Base-by-base conservation (phyloP, 2,329 filamentous ascomycete species). In the Neonectria coccinea region DNA sequence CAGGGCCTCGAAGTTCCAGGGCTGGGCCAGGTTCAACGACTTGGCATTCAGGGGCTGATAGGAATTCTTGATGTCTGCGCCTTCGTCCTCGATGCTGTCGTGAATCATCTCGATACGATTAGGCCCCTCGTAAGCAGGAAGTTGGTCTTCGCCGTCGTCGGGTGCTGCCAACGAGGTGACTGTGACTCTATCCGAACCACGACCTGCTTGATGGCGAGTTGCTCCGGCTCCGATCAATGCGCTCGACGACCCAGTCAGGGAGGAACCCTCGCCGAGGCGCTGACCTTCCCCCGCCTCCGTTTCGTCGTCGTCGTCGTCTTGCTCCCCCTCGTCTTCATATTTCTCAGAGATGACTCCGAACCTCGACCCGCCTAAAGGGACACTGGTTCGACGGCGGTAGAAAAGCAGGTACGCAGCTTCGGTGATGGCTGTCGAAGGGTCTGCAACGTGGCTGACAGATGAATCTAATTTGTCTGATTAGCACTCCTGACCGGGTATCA, bases 171-270 rank as follows among this genome's bases (percentile, higher is more conserved):
- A 67, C 51, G 72, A 69, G 56, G 74, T 75, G 58, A 74, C 71
- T 18, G 71, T 75, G 68, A 75, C 76, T 70, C 74, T 83, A 79
- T 76, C 83, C 80, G 81, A 86, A 86, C 87, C 70, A 67, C 77
- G 86, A 84, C 80, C 86, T 85, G 79, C 86, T 82, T 77, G 85
- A 85, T 77, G 90, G 88, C 79, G 89, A 91, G 80, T 88, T 89
- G 85, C 91, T 93, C 80, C 91, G 87, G 84, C 89, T 92, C 84
- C 89, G 86, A 79, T 86, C 86, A 87, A 92, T 88, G 88, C 91
- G 91, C 91, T 93, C 92, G 92, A 92, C 91, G 90, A 95, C 88
- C 92, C 93, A 95, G 83, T 89, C 85, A 84, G 91, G 90, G 90
- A 95, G 88, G 88, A 93, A 89, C 86, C 84, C 81, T 81, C 90